Conservation (phyloP, 23 red algal genomes). For the Gracilaria gracilis region DNA sequence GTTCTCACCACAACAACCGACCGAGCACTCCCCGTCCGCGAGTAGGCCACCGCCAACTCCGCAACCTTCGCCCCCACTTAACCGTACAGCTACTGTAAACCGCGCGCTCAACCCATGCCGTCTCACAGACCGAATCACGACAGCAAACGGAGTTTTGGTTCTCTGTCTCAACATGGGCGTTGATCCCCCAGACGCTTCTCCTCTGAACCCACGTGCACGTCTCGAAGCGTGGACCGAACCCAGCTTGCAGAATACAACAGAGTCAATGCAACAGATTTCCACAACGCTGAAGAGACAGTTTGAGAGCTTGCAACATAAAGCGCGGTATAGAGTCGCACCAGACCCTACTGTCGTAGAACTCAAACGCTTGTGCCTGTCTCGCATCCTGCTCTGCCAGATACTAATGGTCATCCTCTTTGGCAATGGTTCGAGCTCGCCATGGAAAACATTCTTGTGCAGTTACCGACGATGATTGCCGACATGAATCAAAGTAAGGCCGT, state of each 20-base stretch:
- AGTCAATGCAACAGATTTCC: slow-evolving; percentile 44
- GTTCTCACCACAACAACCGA: not conserved
- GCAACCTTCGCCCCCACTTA: not conserved
- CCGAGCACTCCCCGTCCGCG: not conserved
- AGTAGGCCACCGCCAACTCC: not conserved
- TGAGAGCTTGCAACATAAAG: slow-evolving; percentile 73
- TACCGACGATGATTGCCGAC: slow-evolving; percentile 79
- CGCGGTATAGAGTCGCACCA: slow-evolving; percentile 61
- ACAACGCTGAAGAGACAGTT: slow-evolving; percentile 62
- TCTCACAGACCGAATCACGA: slow-evolving; percentile 87
- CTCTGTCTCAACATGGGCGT: slow-evolving; percentile 98
- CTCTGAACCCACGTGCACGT: slow-evolving; percentile 85
- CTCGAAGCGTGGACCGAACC: slow-evolving; percentile 97
- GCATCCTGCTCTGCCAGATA: slow-evolving; percentile 76
- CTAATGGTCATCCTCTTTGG: slow-evolving; percentile 90
- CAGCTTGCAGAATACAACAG: slow-evolving; percentile 60
- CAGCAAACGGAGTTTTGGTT: slow-evolving; percentile 80
- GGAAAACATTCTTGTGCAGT: slow-evolving; percentile 90
- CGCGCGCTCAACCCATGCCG: slow-evolving; percentile 73
- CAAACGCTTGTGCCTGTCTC: slow-evolving; percentile 83
- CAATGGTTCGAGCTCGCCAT: slow-evolving; percentile 91
- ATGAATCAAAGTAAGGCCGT: slow-evolving; percentile 22
- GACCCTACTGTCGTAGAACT: slow-evolving; percentile 90
- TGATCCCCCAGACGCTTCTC: slow-evolving; percentile 89
- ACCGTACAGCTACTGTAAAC: not conserved